A percentile compares a stretch with the other conserved stretches of the same genome.
These are phyloP conservation scores for Ramaria sp. DNA, from an alignment of 768 basidiomycete genomes.

Conservation along the genomic window DNA sequence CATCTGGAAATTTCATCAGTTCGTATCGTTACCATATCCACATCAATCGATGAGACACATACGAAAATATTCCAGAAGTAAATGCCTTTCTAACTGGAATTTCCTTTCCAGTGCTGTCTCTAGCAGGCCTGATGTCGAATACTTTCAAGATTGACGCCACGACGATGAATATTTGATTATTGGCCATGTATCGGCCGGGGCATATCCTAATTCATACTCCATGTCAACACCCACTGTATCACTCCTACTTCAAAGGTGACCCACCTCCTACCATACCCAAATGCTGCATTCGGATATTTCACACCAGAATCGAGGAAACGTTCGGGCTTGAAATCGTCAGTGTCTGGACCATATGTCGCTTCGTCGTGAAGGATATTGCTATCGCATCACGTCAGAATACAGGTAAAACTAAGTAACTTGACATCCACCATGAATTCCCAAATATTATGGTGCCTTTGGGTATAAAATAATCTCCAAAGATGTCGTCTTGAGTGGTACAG, in stretches of 20 bases:
- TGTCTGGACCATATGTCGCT: conserved; percentile 17
- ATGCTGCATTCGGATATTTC: background rate
- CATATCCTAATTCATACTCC: conserved; percentile 39
- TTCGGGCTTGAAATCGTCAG: conserved; percentile 7
- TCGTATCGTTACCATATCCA: too few species aligned
- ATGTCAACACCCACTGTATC: background rate
- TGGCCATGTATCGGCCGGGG: conserved; percentile 45
- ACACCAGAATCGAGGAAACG: conserved; percentile 9
- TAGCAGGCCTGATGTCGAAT: conserved; percentile 32
- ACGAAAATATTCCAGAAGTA: too few species aligned
- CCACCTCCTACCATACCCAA: background rate
- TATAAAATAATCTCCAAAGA: conserved; percentile 20
- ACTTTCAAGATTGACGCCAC: conserved; percentile 34
- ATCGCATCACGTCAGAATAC: background rate
- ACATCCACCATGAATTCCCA: conserved; percentile 16
- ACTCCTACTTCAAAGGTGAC: background rate
- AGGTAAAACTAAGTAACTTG: conserved; percentile 8
- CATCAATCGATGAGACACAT: too few species aligned
- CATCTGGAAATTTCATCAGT: too few species aligned
- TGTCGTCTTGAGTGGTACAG: conserved; percentile 20
- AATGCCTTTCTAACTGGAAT: conserved; percentile 15
- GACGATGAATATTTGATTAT: conserved; percentile 35
- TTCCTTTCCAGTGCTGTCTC: conserved; percentile 29
- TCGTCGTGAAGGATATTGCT: background rate
- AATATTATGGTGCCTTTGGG: conserved; percentile 21